Evolutionary conservation across 75 land plant species (phyloP).

Genomic region (Pinus tabuliformis): DNA sequence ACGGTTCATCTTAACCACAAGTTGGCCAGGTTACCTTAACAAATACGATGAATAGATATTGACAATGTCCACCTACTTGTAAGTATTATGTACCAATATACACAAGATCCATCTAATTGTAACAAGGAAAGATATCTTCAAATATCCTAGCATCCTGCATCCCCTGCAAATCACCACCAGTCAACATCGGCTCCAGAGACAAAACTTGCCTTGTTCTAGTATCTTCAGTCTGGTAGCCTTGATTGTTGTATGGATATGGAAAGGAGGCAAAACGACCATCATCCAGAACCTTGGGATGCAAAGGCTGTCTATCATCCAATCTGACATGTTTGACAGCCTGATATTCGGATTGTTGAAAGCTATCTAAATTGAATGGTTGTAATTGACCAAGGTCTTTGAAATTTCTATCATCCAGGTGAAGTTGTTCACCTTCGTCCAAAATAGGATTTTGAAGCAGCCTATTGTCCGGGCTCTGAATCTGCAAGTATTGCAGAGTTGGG

Average conservation of each 20-base stretch:
- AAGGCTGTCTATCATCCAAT: not conserved
- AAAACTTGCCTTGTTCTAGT: not conserved
- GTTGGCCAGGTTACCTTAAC: not conserved
- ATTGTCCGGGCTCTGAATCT: conserved; percentile 1
- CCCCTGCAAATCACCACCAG: not conserved
- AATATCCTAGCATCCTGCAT: not conserved
- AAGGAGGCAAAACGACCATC: conserved; percentile 2
- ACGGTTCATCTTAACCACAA: too few relatives aligned
- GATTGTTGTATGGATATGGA: conserved; percentile 3
- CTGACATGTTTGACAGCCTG: not conserved
- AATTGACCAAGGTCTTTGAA: not conserved
- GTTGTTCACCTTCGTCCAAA: not conserved
- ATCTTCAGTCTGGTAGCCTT: not conserved
- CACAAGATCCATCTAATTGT: not conserved
- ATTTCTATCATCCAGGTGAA: not conserved
- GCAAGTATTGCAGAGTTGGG: not conserved
- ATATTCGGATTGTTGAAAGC: not conserved
- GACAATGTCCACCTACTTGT: not conserved
- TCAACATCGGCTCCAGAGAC: not conserved
- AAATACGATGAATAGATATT: not conserved
- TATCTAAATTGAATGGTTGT: not conserved
- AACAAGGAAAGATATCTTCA: not conserved
- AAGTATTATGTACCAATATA: too few relatives aligned
- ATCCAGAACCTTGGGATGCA: not conserved
- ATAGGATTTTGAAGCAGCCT: not conserved